phyloP scores from a whole-genome alignment of 257 asterid species.

The Solanum paucissectum region DNA sequence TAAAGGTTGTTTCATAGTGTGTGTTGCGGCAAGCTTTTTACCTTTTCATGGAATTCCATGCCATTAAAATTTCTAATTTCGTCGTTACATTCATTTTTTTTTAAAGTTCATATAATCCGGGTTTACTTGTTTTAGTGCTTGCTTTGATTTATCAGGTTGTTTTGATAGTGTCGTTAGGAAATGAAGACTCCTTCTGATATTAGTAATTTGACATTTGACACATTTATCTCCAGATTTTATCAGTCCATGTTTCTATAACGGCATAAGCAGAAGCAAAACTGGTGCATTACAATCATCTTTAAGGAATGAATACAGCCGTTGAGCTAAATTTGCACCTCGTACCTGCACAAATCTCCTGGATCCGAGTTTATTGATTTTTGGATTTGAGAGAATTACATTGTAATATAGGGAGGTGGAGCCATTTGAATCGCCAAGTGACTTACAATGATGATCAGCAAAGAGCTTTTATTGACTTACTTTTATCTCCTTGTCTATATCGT shows the following conservation, averaged over 20 bases:
- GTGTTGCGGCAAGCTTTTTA: not conserved
- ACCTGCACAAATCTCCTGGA: not conserved
- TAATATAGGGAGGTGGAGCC: not conserved
- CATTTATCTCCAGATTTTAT: not conserved
- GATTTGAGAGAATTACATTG: not conserved
- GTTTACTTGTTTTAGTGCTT: not conserved
- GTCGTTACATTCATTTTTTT: not conserved
- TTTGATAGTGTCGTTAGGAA: not conserved
- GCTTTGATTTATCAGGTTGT: not conserved
- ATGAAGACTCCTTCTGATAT: not conserved
- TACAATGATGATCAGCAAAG: conserved; percentile 60
- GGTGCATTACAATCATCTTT: not conserved
- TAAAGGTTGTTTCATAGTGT: not conserved
- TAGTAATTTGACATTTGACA: not conserved
- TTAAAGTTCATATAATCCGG: not conserved
- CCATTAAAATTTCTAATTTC: not conserved
- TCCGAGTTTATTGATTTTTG: not conserved
- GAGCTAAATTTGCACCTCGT: not conserved
- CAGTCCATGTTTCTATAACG: not conserved
- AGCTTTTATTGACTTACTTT: conserved; percentile 71
- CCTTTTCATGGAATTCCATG: not conserved
- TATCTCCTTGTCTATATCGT: conserved; percentile 66
- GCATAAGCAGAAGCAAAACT: not conserved
- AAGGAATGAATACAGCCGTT: not conserved
- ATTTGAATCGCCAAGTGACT: not conserved